Percentiles rank a stretch among this genome's conserved stretches.
Conservation (phyloP, 208 protist species). For the Leishmania tropica region DNA sequence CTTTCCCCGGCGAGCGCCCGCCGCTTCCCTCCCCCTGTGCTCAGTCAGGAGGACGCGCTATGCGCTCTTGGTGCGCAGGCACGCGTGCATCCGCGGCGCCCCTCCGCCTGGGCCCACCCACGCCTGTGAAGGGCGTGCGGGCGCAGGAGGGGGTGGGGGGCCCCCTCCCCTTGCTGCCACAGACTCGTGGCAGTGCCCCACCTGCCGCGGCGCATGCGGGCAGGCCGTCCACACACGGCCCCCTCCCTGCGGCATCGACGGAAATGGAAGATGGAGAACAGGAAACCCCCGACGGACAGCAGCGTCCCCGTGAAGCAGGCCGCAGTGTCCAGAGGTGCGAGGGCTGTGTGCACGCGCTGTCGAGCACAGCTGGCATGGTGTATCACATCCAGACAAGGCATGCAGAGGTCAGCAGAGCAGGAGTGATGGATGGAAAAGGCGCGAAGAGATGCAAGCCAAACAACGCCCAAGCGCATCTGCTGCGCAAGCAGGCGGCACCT, state of each 20-base stretch:
- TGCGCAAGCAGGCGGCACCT: background rate
- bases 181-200: background rate
- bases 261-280: background rate
- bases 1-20: background rate
- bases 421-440: background rate
- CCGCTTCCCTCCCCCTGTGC: background rate
- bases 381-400: background rate
- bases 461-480: background rate
- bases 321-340: background rate
- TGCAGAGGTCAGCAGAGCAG: conserved; percentile 8
- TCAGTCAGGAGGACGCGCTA: background rate
- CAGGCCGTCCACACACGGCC: background rate
- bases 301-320: too few species aligned
- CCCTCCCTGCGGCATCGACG: background rate
- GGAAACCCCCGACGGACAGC: background rate
- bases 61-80: background rate
- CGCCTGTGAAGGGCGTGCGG: background rate
- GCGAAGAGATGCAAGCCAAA: background rate
- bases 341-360: background rate
- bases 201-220: background rate
- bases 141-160: background rate
- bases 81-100: too few species aligned
- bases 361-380: background rate
- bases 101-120: background rate
- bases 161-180: background rate